These are phyloP conservation scores for Dittrichia graveolens DNA, from an alignment of 129 eudicot species.

Conservation along the genomic window DNA sequence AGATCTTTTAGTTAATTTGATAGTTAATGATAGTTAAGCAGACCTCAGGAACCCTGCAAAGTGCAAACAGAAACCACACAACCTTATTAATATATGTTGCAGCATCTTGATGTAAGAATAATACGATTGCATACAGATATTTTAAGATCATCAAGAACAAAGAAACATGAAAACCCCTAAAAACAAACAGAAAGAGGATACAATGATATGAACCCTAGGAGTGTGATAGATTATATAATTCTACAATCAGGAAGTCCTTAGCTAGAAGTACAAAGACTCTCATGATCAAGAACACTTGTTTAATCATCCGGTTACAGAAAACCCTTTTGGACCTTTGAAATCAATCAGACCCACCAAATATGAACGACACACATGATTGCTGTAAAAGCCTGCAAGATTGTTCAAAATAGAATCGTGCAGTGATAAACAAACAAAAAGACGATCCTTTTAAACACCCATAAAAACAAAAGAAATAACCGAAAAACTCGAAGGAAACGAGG, in stretches of 20 bases:
- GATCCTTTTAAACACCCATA: slow-evolving; percentile 16
- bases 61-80: slow-evolving; percentile 27
- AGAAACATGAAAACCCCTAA: slow-evolving; percentile 28
- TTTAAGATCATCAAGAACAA: slow-evolving; percentile 2
- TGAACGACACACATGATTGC: neutral
- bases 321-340: neutral
- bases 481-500: neutral
- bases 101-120: neutral
- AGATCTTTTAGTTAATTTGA: slow-evolving; percentile 5
- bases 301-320: neutral
- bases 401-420: slow-evolving; percentile 26
- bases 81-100: slow-evolving; percentile 19
- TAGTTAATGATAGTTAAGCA: slow-evolving; percentile 15
- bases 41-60: slow-evolving; percentile 18
- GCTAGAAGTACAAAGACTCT: slow-evolving; percentile 18
- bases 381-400: slow-evolving; percentile 6
- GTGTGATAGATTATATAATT: neutral
- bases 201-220: slow-evolving; percentile 30
- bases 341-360: slow-evolving; percentile 17
- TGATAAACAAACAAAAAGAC: slow-evolving; percentile 22
- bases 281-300: slow-evolving; percentile 20
- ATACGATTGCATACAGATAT: neutral
- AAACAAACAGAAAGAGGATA: slow-evolving; percentile 19
- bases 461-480: neutral
- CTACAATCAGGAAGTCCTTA: slow-evolving; percentile 19